Conservation (phyloP, 1,284 basidiomycete species). For the Anthracocystis panici-leucophaei region DNA sequence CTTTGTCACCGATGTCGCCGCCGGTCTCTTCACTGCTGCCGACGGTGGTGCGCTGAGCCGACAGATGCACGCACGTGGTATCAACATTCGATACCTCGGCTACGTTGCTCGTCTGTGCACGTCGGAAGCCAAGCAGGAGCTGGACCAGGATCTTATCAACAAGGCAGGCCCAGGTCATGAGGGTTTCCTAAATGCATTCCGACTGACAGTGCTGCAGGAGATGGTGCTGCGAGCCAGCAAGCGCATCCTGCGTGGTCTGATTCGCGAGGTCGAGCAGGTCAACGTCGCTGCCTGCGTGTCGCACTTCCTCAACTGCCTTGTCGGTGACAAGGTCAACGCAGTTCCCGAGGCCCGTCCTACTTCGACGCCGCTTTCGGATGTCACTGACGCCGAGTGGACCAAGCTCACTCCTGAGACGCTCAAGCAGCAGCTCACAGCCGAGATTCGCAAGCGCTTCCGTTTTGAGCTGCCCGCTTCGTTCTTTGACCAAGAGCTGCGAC, state of each 20-base stretch:
- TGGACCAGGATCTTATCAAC: constrained; percentile 57
- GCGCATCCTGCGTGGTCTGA: constrained; percentile 72
- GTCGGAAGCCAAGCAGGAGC: constrained; percentile 70
- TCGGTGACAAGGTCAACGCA: constrained; percentile 72
- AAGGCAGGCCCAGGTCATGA: constrained; percentile 65
- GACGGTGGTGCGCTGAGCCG: constrained; percentile 73
- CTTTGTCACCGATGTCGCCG: constrained; percentile 72
- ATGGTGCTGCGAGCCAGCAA: constrained; percentile 75
- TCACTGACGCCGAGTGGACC: constrained; percentile 69
- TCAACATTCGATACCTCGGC: constrained; percentile 76
- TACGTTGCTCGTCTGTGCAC: constrained; percentile 69
- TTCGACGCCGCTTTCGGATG: constrained; percentile 47
- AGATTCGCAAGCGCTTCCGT: constrained; percentile 73
- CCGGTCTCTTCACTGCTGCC: constrained; percentile 71
- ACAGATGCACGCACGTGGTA: constrained; percentile 73
- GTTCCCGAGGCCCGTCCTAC: constrained; percentile 69
- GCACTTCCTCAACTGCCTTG: constrained; percentile 75
- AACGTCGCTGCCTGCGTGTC: constrained; percentile 66
- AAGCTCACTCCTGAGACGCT: constrained; percentile 72
- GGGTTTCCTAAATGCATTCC: constrained; percentile 62
- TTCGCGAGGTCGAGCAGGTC: constrained; percentile 47
- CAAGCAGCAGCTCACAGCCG: constrained; percentile 69
- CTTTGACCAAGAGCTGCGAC: constrained; percentile 69
- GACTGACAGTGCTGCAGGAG: constrained; percentile 72
- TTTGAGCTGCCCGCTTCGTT: constrained; percentile 71